These are phyloP conservation scores for Pythium phragmitis DNA, from an alignment of 352 stramenopile species.

Conservation along the genomic window DNA sequence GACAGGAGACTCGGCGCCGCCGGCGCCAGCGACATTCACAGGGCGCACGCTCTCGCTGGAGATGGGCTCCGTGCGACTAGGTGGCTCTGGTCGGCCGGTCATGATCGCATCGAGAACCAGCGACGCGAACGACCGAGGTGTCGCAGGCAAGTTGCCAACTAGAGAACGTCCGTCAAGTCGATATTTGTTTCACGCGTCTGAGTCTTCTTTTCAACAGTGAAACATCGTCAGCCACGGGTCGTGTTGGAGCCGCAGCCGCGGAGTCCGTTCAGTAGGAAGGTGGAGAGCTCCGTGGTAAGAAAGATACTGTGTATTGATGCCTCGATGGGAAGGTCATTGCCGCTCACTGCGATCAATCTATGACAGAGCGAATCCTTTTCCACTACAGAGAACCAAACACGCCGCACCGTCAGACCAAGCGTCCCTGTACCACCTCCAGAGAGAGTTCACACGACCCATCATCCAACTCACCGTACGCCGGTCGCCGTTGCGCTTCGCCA, in stretches of 20 bases:
- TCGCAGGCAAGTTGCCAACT: neutral
- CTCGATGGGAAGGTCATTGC: neutral
- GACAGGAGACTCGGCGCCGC: neutral
- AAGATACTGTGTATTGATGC: neutral
- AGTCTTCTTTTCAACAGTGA: neutral
- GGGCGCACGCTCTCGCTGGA: conserved; percentile 34
- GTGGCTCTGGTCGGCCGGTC: conserved; percentile 44
- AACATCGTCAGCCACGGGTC: conserved; percentile 25
- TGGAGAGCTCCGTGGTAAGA: conserved; percentile 37
- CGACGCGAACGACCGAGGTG: neutral
- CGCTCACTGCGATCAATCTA: neutral
- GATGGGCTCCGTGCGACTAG: conserved; percentile 56
- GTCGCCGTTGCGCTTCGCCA: conserved; percentile 6
- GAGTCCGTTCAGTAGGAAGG: conserved; percentile 44
- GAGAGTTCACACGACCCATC: conserved; percentile 31
- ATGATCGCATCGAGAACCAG: conserved; percentile 13
- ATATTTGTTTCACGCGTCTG: neutral
- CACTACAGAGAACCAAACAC: neutral
- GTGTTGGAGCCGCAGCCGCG: conserved; percentile 36
- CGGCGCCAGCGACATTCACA: conserved; percentile 23
- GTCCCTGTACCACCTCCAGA: neutral
- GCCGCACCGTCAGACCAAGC: conserved; percentile 22
- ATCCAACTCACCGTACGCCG: conserved; percentile 17
- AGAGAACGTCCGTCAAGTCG: too few species aligned
- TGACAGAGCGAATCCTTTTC: conserved; percentile 1